Base-by-base conservation (phyloP, 768 basidiomycete species). In the Gyrodon lividus region DNA sequence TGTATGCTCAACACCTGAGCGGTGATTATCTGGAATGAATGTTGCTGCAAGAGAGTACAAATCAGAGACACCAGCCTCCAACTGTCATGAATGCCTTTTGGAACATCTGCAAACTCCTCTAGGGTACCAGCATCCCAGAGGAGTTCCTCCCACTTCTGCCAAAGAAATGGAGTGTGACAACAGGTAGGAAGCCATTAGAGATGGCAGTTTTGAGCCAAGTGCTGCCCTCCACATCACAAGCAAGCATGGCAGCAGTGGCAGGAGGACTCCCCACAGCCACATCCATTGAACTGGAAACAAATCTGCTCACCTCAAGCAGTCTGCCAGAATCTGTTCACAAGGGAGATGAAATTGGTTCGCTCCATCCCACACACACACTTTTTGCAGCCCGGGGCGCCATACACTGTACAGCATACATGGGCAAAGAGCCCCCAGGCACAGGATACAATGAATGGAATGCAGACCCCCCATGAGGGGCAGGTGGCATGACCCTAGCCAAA, bases 151-250 rank as follows among this genome's bases (percentile, higher is more conserved):
- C n/a, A n/a, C n/a, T n/a, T n/a, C n/a, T n/a, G n/a, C n/a, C n/a
- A n/a, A n/a, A 26, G 33, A 23, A 68, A 54, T 3, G 67, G 67
- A 7, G 65, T 68, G 5, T 68, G 5, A 59, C 31, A 14, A 66
- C 48, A 2, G 55, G 55, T 9, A 53, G 23, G 41, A 66, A 58
- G 9, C 63, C 56, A 63, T 52, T 55, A 5, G 4, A 26, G 34
- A 37, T 17, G 13, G 47, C 59, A 63, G 16, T 16, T 14, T 42
- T 65, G 64, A 19, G 60, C 56, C 5, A 20, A 24, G 41, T 43
- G 41, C 8, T 16, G 3, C 13, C 20, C 41, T 6, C 44, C 44
- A n/a, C 44, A 46, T 2, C 14, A 4, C 2, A 10, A n/a, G 44
- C 44, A 46, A 2, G 19, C 13, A 30, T 46, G 44, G 16, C 16